A percentile compares a stretch with the other conserved stretches of the same genome.
These are phyloP conservation scores for Candida sonorensis DNA, from an alignment of 805 yeast genomes.

Conservation along the genomic window DNA sequence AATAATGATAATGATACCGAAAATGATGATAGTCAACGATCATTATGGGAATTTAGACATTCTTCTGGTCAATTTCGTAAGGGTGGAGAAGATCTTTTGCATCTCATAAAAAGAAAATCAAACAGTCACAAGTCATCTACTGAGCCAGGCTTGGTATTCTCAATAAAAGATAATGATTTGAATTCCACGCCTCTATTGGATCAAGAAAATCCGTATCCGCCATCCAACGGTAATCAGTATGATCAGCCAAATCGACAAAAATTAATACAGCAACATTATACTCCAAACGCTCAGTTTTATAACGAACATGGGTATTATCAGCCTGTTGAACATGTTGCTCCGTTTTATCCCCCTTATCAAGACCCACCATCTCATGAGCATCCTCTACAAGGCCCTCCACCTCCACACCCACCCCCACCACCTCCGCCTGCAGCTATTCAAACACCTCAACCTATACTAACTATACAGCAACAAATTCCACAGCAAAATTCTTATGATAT, in stretches of 20 bases:
- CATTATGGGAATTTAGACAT: constrained; percentile 54
- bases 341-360: too few species aligned
- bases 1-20: constrained; percentile 3
- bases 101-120: constrained; percentile 42
- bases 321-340: constrained; percentile 14
- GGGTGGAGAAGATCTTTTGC: constrained; percentile 38
- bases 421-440: too few species aligned
- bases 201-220: too few species aligned
- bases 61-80: constrained; percentile 42
- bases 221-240: constrained; percentile 2
- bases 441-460: too few species aligned
- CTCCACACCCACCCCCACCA: too few species aligned
- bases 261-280: constrained; percentile 12
- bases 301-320: constrained; percentile 11
- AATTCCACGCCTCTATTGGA: too few species aligned
- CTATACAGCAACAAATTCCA: constrained; percentile 2
- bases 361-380: too few species aligned
- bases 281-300: too few species aligned
- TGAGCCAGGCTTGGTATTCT: too few species aligned
- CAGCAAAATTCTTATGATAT: too few species aligned
- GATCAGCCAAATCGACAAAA: constrained; percentile 4
- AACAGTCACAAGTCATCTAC: constrained; percentile 25
- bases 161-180: too few species aligned
- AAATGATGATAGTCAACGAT: constrained; percentile 11
- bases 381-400: too few species aligned